phyloP scores from a whole-genome alignment of 2,329 filamentous ascomycete genomes.

The Aspergillus fructus region DNA sequence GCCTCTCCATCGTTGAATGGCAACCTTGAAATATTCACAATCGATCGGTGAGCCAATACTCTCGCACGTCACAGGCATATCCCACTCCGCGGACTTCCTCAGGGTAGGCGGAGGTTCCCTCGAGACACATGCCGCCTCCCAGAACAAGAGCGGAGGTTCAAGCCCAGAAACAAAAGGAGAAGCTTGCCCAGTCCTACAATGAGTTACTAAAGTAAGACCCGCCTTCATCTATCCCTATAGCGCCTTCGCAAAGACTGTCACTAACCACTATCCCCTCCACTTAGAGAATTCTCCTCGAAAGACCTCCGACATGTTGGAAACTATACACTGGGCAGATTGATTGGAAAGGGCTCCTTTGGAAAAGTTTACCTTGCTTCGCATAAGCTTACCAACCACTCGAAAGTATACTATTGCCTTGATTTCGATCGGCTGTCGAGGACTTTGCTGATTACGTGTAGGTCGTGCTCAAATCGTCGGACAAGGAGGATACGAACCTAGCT shows the following conservation, averaged over 20 bases:
- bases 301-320: conserved; percentile 93
- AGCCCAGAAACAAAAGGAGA: conserved; percentile 59
- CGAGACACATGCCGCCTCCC: conserved; percentile 45
- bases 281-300: conserved; percentile 87
- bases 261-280: conserved; percentile 2
- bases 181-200: conserved; percentile 95
- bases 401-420: conserved; percentile 57
- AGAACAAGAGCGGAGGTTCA: conserved; percentile 53
- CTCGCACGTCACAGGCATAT: conserved; percentile 19
- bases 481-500: conserved; percentile 91
- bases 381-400: conserved; percentile 97
- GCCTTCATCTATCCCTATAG: not conserved
- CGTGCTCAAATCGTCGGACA: conserved; percentile 96
- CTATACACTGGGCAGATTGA: conserved; percentile 85
- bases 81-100: conserved; percentile 22
- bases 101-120: conserved; percentile 27
- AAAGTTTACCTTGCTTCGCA: conserved; percentile 96
- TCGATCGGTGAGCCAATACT: conserved; percentile 12
- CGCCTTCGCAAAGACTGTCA: not conserved
- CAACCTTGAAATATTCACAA: conserved; percentile 12
- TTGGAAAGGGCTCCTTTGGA: conserved; percentile 97
- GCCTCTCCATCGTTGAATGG: conserved; percentile 21
- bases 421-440: not conserved
- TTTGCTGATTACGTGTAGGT: conserved; percentile 58
- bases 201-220: conserved; percentile 82